Base-by-base conservation (phyloP, 2,329 filamentous ascomycete genomes). In the Clarireedia paspali region DNA sequence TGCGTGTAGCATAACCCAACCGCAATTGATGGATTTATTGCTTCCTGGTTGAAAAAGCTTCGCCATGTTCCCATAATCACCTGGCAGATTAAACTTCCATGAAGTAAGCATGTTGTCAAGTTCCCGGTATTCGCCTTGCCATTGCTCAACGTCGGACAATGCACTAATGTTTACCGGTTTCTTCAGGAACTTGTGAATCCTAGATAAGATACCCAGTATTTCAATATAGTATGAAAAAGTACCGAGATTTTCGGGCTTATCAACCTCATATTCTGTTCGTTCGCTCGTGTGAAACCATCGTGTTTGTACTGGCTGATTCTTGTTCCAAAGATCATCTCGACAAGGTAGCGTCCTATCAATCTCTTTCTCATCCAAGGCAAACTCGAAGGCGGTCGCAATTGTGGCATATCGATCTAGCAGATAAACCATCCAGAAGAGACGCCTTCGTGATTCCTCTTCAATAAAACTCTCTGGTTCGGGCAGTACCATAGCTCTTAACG, bases 391-490 rank as follows among this genome's bases (percentile, higher is more conserved):
- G 0, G 91, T 96, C 0, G 90, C 87, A 55, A 96, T 85, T 0
- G 91, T 96, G 0, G 90, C 90, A 67, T 95, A 96, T 50, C 91
- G 81, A 68, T 96, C 91, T 5, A 96, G 77, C 12, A 96, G 74
- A 67, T 95, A 96, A 10, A 95, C 85, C 84, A 95, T 92, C 91
- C 91, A 96, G 70, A 96, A 95, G 1, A 96, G 75, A 26, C 91
- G 79, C 27, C 91, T 80, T 27, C 91, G 78, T 44, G 88, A 88
- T 70, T 96, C 91, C 59, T 96, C 91, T 68, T 96, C 91, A 55
- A 95, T 87, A 70, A 91, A 96, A 59, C 90, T 88, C 50, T 83
- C 84, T 0, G 91, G 81, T 59, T 95, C 90, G 0, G 90, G 88
- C 0, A 96, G 75, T 2, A 92, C 85, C 75, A 91, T 91, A 15